phyloP scores from a whole-genome alignment of 257 asterid genomes.

The Solanum acaule region DNA sequence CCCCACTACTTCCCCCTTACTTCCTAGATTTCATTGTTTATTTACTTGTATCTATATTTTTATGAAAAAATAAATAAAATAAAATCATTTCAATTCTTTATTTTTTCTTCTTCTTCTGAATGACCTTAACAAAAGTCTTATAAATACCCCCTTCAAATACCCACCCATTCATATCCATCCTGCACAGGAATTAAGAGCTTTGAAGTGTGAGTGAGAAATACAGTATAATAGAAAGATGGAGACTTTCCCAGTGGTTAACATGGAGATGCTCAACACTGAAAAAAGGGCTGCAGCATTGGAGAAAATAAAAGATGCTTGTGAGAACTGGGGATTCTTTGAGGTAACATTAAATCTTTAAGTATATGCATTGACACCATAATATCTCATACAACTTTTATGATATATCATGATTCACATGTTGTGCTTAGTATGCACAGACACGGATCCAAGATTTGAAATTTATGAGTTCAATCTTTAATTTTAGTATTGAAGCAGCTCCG shows the following conservation, averaged over 20 bases:
- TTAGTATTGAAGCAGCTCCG: not conserved
- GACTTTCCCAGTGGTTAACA: slow-evolving; percentile 42
- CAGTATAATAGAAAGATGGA: slow-evolving; percentile 19
- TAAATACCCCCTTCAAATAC: slow-evolving; percentile 24
- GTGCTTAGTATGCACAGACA: rapidly evolving
- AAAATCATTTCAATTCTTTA: not conserved
- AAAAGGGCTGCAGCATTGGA: slow-evolving; percentile 51
- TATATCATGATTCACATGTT: not conserved
- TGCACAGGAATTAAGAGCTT: not conserved
- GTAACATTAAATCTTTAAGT: slow-evolving; percentile 3
- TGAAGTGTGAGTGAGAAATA: not conserved
- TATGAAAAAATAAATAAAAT: not conserved
- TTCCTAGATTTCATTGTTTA: not conserved
- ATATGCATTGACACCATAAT: not conserved
- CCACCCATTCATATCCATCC: not conserved
- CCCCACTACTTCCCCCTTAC: slow-evolving; percentile 10
- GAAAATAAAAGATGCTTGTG: slow-evolving; percentile 53
- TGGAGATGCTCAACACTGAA: slow-evolving; percentile 54
- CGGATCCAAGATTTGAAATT: not conserved
- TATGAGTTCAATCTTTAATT: not conserved
- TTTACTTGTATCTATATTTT: no score
- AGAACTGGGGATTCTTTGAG: slow-evolving; percentile 77
- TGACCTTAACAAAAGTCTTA: slow-evolving; percentile 14
- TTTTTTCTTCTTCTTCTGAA: not conserved
- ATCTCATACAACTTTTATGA: not conserved